Conservation (phyloP, 805 yeast genomes). For the Candida nemodendra region DNA sequence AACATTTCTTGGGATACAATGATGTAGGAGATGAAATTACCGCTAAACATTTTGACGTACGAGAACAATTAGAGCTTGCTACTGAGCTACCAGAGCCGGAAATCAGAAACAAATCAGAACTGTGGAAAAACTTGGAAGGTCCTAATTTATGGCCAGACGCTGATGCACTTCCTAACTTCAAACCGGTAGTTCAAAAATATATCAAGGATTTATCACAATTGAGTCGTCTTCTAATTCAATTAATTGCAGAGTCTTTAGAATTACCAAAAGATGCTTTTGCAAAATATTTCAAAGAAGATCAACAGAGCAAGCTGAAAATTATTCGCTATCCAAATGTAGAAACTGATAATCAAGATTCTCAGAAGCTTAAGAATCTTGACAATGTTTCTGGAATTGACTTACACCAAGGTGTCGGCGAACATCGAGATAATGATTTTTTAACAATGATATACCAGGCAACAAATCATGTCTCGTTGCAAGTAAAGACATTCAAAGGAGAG, state of each 20-base stretch:
- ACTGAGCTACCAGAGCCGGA: conserved; percentile 47
- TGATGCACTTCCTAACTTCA: conserved; percentile 41
- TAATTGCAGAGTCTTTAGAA: conserved; percentile 58
- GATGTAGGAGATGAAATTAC: conserved; percentile 58
- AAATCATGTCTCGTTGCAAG: conserved; percentile 41
- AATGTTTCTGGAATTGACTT: conserved; percentile 27
- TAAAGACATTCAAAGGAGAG: conserved; percentile 41
- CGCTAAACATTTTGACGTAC: conserved; percentile 50
- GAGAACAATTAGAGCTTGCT: conserved; percentile 63
- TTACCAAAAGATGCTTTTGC: conserved; percentile 44
- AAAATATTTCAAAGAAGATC: conserved; percentile 49
- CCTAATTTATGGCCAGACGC: conserved; percentile 56
- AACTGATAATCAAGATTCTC: conserved; percentile 17
- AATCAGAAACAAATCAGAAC: conserved; percentile 20
- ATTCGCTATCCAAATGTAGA: conserved; percentile 54
- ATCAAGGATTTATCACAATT: conserved; percentile 46
- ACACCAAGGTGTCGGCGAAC: conserved; percentile 61
- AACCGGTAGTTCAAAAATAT: conserved; percentile 40
- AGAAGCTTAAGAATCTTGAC: conserved; percentile 17
- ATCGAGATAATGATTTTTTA: conserved; percentile 62
- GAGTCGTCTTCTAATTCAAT: conserved; percentile 39
- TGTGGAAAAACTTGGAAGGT: conserved; percentile 53
- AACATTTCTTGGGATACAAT: conserved; percentile 60
- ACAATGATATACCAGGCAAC: conserved; percentile 61
- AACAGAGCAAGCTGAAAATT: conserved; percentile 52